Evolutionary conservation across 495 filamentous ascomycete species (phyloP), one percentile per base, ranked within the genome.

Genomic region (Penicillium paradoxum): DNA sequence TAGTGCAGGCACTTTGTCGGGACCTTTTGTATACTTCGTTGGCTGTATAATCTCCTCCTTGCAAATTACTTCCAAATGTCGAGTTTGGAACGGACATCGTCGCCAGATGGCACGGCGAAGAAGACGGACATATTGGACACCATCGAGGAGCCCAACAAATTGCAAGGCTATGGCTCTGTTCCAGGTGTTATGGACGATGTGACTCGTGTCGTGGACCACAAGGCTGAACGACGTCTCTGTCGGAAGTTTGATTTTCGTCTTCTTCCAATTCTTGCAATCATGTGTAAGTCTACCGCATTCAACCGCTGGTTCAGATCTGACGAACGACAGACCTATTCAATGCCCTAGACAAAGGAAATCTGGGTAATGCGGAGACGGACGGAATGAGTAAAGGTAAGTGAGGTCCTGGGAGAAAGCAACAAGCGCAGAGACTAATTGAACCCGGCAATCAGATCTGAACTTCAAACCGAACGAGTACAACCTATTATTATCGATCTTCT

Each of bases 281-380:
- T 87, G 84, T 83, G 78, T 76, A 60, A 64, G 72, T 59, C 60
- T 49, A 33, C 9, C 14, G 5, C 11, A 13, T 24, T 6, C 18
- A 44, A 1, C 2, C 1, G 0, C 11, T 6, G 17, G 19, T 34
- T 8, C 19, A 14, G 4, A 6, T 18, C 49, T 51, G 19, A 51
- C 29, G n/a, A 8, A 18, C n/a, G 9, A 49, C 52, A 66, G 67
- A 85, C 57, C 69, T 84, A 27, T 83, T 83, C 68, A 84, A 83
- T 60, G 73, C 73, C 17, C 72, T 87, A n/a, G 83, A 86, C 60
- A 86, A 86, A 54, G 80, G 79, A 9, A 87, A 87, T 55, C 57
- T 87, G 27, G 79, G 82, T 47, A 89, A 90, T 60, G 86, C 86
- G 11, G 79, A 89, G 65, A 89, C 86, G 0, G 83, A 76, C 55